Conservation (phyloP, 108 stramenopile species). For the Stephanodiscus triporus region DNA sequence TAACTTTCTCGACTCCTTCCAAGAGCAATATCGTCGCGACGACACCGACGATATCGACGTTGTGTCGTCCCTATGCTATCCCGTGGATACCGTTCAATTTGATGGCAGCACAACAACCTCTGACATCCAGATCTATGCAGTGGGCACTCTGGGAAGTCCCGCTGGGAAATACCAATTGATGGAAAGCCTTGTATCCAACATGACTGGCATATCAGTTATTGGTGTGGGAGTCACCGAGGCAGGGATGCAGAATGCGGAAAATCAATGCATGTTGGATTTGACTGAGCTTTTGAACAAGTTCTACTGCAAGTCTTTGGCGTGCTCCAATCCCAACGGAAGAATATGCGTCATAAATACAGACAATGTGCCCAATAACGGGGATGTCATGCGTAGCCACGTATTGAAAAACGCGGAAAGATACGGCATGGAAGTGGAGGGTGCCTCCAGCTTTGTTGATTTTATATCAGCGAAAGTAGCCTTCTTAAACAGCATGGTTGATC, state of each 20-base stretch:
- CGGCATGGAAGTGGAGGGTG: slow-evolving; percentile 16
- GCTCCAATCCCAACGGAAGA: slow-evolving; percentile 40
- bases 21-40: background rate
- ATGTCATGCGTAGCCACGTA: slow-evolving; percentile 66
- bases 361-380: slow-evolving; percentile 88
- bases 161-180: slow-evolving; percentile 56
- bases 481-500: slow-evolving; percentile 91
- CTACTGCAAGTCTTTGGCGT: slow-evolving; percentile 15
- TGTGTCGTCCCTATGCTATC: slow-evolving; percentile 37
- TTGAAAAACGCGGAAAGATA: slow-evolving; percentile 45
- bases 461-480: slow-evolving; percentile 65
- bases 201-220: slow-evolving; percentile 56
- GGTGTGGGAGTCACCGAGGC: slow-evolving; percentile 91
- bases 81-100: slow-evolving; percentile 71
- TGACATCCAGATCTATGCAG: slow-evolving; percentile 57
- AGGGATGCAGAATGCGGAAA: slow-evolving; percentile 65
- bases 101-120: slow-evolving; percentile 58
- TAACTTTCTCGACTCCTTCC: slow-evolving; percentile 68
- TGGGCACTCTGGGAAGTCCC: slow-evolving; percentile 64
- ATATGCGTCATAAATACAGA: slow-evolving; percentile 85
- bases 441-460: slow-evolving; percentile 43
- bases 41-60: background rate
- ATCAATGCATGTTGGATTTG: slow-evolving; percentile 75
- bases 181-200: slow-evolving; percentile 31
- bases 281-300: slow-evolving; percentile 50